These are phyloP conservation scores for Colletotrichum orchidophilum DNA, from an alignment of 2,329 filamentous ascomycete genomes.

Conservation along the genomic window DNA sequence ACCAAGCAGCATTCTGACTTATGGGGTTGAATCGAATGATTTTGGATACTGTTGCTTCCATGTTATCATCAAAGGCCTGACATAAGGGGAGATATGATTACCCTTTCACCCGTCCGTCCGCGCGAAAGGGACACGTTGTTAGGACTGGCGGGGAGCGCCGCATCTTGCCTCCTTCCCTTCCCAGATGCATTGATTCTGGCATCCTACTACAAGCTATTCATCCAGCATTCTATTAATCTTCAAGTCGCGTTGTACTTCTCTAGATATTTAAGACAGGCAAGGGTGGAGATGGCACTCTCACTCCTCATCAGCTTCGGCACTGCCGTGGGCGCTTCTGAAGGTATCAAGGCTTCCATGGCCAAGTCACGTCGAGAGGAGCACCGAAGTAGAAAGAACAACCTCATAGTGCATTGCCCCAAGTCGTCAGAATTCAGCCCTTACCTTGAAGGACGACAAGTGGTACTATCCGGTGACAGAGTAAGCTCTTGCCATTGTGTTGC, in stretches of 20 bases:
- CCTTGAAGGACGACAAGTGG: constrained; percentile 55
- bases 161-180: background rate
- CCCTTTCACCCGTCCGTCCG: background rate
- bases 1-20: constrained; percentile 7
- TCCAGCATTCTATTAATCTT: background rate
- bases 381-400: constrained; percentile 57
- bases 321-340: constrained; percentile 56
- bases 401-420: constrained; percentile 56
- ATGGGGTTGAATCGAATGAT: background rate
- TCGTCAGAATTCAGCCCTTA: constrained; percentile 52
- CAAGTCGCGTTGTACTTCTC: background rate
- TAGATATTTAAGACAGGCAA: background rate
- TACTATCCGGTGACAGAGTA: constrained; percentile 55
- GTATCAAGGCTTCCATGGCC: constrained; percentile 56
- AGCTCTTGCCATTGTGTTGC: background rate
- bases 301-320: constrained; percentile 53
- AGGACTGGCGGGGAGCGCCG: background rate
- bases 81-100: background rate
- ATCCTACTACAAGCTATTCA: background rate
- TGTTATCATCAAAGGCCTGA: background rate
- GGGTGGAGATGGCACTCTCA: constrained; percentile 38
- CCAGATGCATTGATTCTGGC: background rate
- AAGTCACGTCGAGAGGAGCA: constrained; percentile 57
- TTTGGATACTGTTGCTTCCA: constrained; percentile 1
- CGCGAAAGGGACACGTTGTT: constrained; percentile 2